phyloP scores from a whole-genome alignment of 345 rosid species.

The Trapa incisa region DNA sequence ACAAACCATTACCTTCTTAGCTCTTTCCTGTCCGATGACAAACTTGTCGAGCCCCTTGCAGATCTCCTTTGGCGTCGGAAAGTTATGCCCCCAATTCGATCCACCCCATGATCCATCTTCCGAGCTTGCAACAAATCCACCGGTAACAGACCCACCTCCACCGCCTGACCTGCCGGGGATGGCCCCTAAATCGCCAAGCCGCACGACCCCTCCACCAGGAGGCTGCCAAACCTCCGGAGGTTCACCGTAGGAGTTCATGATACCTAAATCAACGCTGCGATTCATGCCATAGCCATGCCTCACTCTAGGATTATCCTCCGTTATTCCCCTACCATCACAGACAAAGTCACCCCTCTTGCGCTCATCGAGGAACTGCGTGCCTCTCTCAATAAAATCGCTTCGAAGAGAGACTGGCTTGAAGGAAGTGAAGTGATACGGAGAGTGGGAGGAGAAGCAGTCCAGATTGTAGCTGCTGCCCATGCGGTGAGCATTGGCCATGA shows the following conservation, averaged over 20 bases:
- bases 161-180: constrained; percentile 1
- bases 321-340: constrained; percentile 1
- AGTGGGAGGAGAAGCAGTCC: constrained; percentile 32
- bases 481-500: constrained; percentile 31
- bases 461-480: constrained; percentile 27
- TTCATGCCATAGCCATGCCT: constrained; percentile 14
- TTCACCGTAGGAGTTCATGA: constrained; percentile 51
- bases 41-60: constrained; percentile 86
- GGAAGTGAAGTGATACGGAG: constrained; percentile 35
- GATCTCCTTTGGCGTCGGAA: constrained; percentile 94
- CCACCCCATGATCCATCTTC: constrained; percentile 92
- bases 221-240: constrained; percentile 99
- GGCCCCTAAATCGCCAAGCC: constrained; percentile 9
- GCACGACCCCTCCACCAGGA: constrained; percentile 68
- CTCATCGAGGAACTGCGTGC: constrained; percentile 24
- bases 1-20: constrained; percentile 59
- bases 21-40: constrained; percentile 95
- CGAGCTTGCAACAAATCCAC: constrained; percentile 1
- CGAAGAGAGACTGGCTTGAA: constrained; percentile 50
- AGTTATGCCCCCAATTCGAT: constrained; percentile 70
- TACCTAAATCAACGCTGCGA: constrained; percentile 20
- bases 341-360: constrained; percentile 4
- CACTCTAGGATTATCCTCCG: background rate
- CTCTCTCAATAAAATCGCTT: constrained; percentile 40
- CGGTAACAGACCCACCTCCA: constrained; percentile 10